A percentile compares a stretch with the other conserved stretches of the same genome.
phyloP scores from a whole-genome alignment of 2,329 filamentous ascomycete species.

The Diatrype stigma region DNA sequence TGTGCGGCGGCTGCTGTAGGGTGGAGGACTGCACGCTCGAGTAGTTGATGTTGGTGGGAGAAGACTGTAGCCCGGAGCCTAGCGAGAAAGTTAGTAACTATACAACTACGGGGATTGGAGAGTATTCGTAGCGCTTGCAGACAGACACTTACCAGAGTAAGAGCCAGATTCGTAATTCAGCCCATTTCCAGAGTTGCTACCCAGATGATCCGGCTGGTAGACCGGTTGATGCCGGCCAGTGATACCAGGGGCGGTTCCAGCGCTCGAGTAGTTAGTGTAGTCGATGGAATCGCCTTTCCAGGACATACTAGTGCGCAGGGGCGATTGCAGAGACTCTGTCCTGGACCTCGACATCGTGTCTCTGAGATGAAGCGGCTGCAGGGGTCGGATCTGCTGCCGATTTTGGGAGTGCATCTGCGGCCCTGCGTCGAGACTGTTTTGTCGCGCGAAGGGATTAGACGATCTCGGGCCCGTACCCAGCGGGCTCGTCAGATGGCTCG shows the following conservation, averaged over 20 bases:
- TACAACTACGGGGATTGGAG: conserved; percentile 7
- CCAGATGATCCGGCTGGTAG: conserved; percentile 48
- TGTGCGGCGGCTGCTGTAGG: conserved; percentile 40
- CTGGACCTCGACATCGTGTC: conserved; percentile 54
- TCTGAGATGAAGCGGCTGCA: conserved; percentile 56
- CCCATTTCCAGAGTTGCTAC: conserved; percentile 35
- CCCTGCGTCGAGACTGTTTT: conserved; percentile 40
- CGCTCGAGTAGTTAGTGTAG: conserved; percentile 48
- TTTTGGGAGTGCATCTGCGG: conserved; percentile 43
- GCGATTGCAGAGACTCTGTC: conserved; percentile 55
- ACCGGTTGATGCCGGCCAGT: conserved; percentile 43
- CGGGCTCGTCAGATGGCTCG: conserved; percentile 43
- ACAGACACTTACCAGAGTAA: conserved; percentile 50
- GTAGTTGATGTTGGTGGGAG: conserved; percentile 46
- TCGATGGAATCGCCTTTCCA: conserved; percentile 60
- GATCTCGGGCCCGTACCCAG: conserved; percentile 45
- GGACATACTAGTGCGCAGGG: conserved; percentile 56
- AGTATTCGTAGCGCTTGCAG: background rate
- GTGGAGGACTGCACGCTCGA: conserved; percentile 36
- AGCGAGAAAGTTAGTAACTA: background rate
- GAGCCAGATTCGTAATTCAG: conserved; percentile 47
- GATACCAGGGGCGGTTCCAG: conserved; percentile 42
- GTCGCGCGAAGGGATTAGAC: conserved; percentile 49
- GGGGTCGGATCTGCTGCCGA: conserved; percentile 43
- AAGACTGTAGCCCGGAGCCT: conserved; percentile 45